These are phyloP conservation scores for Talaromyces pinophilus DNA, from an alignment of 2,329 filamentous ascomycete genomes.

Conservation along the genomic window DNA sequence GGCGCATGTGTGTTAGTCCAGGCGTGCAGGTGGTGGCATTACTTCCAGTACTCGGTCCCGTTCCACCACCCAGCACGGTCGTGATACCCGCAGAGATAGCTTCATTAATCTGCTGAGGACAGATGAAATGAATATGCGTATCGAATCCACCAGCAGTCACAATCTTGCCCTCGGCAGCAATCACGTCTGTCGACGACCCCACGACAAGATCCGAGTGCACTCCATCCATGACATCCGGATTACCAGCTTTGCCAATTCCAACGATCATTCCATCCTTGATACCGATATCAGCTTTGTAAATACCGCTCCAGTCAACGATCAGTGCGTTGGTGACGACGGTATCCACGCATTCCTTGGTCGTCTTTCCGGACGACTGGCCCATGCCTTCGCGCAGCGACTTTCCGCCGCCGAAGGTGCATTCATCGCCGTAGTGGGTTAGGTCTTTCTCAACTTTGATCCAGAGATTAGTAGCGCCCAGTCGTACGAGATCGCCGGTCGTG, in stretches of 20 bases:
- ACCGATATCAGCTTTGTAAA: conserved; percentile 96
- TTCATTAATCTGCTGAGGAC: conserved; percentile 86
- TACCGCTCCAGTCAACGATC: conserved; percentile 86
- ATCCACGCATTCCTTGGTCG: conserved; percentile 73
- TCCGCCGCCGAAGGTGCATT: conserved; percentile 92
- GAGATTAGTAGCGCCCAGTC: conserved; percentile 79
- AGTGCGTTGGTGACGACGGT: conserved; percentile 86
- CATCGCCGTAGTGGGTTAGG: conserved; percentile 80
- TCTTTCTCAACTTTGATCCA: conserved; percentile 92
- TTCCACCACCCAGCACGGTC: conserved; percentile 86
- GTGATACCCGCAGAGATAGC: conserved; percentile 83
- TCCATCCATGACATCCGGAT: conserved; percentile 95
- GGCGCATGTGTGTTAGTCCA: conserved; percentile 74
- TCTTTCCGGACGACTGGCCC: conserved; percentile 81
- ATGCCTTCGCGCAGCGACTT: conserved; percentile 94
- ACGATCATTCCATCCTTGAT: conserved; percentile 84
- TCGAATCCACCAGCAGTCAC: conserved; percentile 89
- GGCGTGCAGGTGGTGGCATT: conserved; percentile 94
- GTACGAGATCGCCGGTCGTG: conserved; percentile 81
- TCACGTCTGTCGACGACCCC: conserved; percentile 85
- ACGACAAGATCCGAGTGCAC: conserved; percentile 77
- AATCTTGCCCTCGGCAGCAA: conserved; percentile 87
- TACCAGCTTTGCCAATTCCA: conserved; percentile 91
- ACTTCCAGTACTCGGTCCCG: conserved; percentile 87
- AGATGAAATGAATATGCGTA: conserved; percentile 91